Evolutionary conservation across 352 stramenopile species (phyloP).

Genomic region (Phytophthora hybrid): DNA sequence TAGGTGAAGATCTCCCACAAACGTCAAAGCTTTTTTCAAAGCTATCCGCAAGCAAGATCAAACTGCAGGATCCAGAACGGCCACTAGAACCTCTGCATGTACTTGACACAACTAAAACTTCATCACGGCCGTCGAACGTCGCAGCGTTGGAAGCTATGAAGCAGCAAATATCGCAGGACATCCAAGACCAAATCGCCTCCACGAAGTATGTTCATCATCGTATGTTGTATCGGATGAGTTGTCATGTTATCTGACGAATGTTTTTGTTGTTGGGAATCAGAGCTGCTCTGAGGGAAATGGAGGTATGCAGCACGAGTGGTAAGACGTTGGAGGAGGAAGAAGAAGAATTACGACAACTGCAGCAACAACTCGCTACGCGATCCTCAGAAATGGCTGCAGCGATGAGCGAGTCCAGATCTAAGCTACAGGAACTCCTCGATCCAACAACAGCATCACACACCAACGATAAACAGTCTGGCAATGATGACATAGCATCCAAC

Average conservation of each 20-base stretch:
- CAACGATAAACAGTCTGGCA: neutral
- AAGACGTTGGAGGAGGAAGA: conserved; percentile 41
- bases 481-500: conserved; percentile 2
- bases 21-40: conserved; percentile 33
- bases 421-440: conserved; percentile 27
- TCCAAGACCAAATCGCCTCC: conserved; percentile 53
- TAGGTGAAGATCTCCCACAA: conserved; percentile 14
- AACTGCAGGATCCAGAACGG: neutral
- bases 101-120: neutral
- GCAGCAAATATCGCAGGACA: conserved; percentile 44
- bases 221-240: neutral
- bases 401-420: conserved; percentile 37
- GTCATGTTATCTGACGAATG: neutral
- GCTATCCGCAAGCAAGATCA: conserved; percentile 4
- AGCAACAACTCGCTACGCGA: conserved; percentile 22
- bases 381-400: conserved; percentile 28
- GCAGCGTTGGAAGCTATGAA: conserved; percentile 50
- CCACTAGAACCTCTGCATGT: neutral
- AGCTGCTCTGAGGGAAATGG: conserved; percentile 49
- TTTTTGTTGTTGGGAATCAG: conserved; percentile 21
- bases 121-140: conserved; percentile 38
- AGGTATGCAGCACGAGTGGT: conserved; percentile 31
- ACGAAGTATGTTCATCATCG: conserved; percentile 54
- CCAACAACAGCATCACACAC: neutral
- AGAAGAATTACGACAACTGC: conserved; percentile 33